Base-by-base conservation (phyloP, 2,329 filamentous ascomycete species). In the Fusarium redolens region DNA sequence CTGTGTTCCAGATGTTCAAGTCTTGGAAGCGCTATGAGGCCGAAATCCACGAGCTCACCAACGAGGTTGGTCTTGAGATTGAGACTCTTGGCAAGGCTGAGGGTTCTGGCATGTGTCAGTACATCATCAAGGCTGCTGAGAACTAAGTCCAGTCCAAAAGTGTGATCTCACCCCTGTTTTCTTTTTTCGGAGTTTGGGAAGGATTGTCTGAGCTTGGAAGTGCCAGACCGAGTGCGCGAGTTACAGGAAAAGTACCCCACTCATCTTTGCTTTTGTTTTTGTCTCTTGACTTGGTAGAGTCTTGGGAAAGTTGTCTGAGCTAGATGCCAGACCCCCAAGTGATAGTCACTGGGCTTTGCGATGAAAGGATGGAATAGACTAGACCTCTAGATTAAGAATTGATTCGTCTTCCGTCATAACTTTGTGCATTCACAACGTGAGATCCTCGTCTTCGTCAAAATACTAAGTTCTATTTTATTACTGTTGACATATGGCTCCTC, bases 1-100 rank as follows among this genome's bases (percentile, higher is more conserved):
- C 67, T 2, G 17, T 30, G 3, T 78, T 64, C 71, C 48, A 63
- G 33, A 75, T 78, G 73, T 77, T 78, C 35, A 65, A 65, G 11
- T 77, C 75, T 13, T 78, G 76, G 76, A 78, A 78, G 70, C 74
- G 72, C 7, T 41, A n/a, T 7, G 64, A 76, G 30, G 38, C 0
- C 0, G 61, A 77, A 4, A 68, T 78, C 4, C 59, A 70, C 7
- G 8, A 63, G 1, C 65, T 77, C 3, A 65, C 71, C 2, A 54
- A 52, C 17, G 33, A 60, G 22, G 54, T 68, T 10, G 72, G 69
- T 18, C 68, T 78, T 3, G 5, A 30, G 3, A 68, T 77, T 38
- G 57, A 73, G 52, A 71, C 61, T 15, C 67, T 78, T 15, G 74
- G 74, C 13, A 74, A 77, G 61, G 65, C 75, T 7, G 15, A 63